Conservation (phyloP, 441 rosid genomes). For the Pelargonium fulgidum region DNA sequence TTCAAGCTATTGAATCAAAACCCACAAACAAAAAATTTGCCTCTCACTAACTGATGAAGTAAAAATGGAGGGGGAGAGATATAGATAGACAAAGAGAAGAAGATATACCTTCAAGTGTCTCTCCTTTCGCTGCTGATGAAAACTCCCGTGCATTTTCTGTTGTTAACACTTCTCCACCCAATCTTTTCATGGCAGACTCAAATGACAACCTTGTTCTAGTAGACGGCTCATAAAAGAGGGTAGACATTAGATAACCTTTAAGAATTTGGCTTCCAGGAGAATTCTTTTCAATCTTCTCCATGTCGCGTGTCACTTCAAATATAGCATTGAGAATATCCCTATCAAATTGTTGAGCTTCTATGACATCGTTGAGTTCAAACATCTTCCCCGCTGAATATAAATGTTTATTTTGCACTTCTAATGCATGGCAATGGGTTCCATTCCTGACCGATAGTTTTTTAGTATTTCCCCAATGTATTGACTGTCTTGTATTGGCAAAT, state of each 20-base stretch:
- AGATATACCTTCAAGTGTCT: conserved; percentile 82
- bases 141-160: conserved; percentile 96
- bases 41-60: neutral
- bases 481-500: conserved; percentile 18
- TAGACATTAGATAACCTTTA: conserved; percentile 86
- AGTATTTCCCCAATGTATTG: conserved; percentile 20
- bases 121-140: conserved; percentile 96
- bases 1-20: conserved; percentile 18
- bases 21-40: neutral
- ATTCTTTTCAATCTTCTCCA: conserved; percentile 73
- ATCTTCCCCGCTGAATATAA: conserved; percentile 36
- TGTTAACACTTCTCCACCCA: conserved; percentile 93
- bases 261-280: conserved; percentile 72
- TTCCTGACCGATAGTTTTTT: conserved; percentile 15
- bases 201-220: conserved; percentile 94
- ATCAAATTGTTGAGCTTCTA: conserved; percentile 91
- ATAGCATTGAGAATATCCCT: conserved; percentile 63
- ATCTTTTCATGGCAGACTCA: conserved; percentile 90
- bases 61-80: too few relatives aligned
- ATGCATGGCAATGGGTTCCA: conserved; percentile 32
- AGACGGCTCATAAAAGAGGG: conserved; percentile 96
- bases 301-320: conserved; percentile 72
- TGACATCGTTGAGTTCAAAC: conserved; percentile 74
- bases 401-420: conserved; percentile 30
- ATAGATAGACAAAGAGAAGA: neutral